Conservation (phyloP, 805 yeast genomes). For the Metschnikowia kofuensis region DNA sequence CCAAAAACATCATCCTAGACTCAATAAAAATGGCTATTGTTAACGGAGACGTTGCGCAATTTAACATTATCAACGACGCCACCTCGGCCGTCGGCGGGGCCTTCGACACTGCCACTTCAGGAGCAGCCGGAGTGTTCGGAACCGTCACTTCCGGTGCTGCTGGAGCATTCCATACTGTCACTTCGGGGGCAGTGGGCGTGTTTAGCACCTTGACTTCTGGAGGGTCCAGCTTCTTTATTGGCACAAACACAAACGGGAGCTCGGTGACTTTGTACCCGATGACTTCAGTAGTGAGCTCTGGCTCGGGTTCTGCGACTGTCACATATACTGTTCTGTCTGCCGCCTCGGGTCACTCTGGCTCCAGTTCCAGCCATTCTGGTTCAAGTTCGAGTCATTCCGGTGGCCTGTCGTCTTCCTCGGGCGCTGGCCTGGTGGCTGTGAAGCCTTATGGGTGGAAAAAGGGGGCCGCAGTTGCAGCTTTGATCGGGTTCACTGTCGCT, state of each 20-base stretch:
- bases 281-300: neutral
- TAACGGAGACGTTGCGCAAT: neutral
- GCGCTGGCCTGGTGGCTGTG: neutral
- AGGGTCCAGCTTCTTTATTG: no score
- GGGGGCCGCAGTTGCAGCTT: neutral
- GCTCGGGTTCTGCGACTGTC: neutral
- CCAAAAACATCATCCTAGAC: no score
- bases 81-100: neutral
- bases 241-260: no score
- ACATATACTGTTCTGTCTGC: neutral
- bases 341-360: no score
- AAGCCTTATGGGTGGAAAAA: neutral
- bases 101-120: neutral
- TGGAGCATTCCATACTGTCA: neutral
- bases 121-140: neutral
- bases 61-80: neutral
- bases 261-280: neutral
- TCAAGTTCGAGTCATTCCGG: no score
- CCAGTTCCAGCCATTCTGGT: no score
- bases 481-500: neutral
- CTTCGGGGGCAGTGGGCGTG: neutral
- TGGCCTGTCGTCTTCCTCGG: neutral
- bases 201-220: neutral
- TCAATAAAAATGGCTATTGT: no score
- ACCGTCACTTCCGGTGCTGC: neutral